Percentiles rank a stretch among this genome's conserved stretches.
phyloP scores from a whole-genome alignment of 2,329 filamentous ascomycete genomes.

The Verticillium klebahnii region DNA sequence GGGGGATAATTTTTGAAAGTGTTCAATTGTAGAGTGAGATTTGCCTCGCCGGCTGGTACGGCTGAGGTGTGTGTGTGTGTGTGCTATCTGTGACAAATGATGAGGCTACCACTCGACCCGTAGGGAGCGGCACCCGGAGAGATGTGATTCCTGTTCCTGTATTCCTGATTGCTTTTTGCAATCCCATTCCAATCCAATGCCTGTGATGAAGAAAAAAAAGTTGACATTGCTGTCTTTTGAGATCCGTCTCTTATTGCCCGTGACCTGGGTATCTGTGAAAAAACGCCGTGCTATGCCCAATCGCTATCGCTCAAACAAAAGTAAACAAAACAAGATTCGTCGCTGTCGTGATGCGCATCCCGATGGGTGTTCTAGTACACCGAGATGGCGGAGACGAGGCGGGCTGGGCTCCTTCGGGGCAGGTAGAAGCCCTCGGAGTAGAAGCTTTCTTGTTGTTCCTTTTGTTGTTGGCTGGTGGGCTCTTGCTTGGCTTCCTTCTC shows the following conservation, averaged over 20 bases:
- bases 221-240: conserved; percentile 11
- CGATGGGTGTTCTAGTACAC: conserved; percentile 43
- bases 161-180: not conserved
- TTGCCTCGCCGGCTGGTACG: not conserved
- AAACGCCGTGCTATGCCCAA: conserved; percentile 22
- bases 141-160: not conserved
- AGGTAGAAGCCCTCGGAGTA: conserved; percentile 52
- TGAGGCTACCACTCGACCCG: conserved; percentile 2
- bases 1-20: not conserved
- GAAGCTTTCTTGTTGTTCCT: conserved; percentile 31
- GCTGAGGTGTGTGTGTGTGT: not conserved
- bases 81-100: not conserved
- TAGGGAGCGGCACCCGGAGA: conserved; percentile 1
- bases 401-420: conserved; percentile 41
- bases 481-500: conserved; percentile 47
- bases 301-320: conserved; percentile 7
- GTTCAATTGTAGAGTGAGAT: conserved; percentile 1
- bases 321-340: not conserved
- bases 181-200: conserved; percentile 4
- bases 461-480: conserved; percentile 31
- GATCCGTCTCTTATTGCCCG: not conserved
- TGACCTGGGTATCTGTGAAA: conserved; percentile 17
- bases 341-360: not conserved
- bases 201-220: conserved; percentile 4
- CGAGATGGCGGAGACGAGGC: conserved; percentile 50